Evolutionary conservation across 768 basidiomycete genomes (phyloP).

Genomic region (Arthromyces matolae): DNA sequence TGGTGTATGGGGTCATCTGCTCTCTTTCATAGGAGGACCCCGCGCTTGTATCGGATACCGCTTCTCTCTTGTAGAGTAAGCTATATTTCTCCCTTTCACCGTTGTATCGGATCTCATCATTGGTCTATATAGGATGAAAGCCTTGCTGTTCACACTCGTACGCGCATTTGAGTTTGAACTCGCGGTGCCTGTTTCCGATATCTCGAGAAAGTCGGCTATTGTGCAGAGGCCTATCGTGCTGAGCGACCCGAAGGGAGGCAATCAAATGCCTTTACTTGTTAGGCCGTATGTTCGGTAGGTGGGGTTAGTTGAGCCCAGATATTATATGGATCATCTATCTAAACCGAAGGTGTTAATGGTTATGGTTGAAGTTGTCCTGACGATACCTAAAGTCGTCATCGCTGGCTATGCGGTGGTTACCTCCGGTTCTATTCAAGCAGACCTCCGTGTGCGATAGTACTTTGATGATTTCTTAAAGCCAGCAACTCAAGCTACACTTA

Average conservation of each 20-base stretch:
- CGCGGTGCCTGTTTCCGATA: conserved; percentile 43
- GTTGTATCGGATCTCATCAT: background rate
- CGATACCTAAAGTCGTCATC: too few relatives aligned
- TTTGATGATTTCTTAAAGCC: too few relatives aligned
- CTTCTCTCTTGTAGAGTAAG: conserved; percentile 55
- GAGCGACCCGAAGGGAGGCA: conserved; percentile 35
- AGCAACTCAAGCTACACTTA: too few relatives aligned
- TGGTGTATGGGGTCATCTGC: conserved; percentile 55
- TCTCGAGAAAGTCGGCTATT: conserved; percentile 35
- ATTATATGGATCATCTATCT: too few relatives aligned
- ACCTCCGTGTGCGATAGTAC: too few relatives aligned
- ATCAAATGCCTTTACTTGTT: conserved; percentile 43
- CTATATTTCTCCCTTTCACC: background rate
- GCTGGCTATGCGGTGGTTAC: too few relatives aligned
- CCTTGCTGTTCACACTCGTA: conserved; percentile 44
- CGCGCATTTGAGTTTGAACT: conserved; percentile 54
- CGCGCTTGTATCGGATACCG: conserved; percentile 65
- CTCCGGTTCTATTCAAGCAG: too few relatives aligned
- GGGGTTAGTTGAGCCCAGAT: too few relatives aligned
- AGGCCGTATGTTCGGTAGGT: conserved; percentile 20
- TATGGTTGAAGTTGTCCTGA: too few relatives aligned
- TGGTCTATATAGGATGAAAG: conserved; percentile 30
- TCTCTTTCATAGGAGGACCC: conserved; percentile 64
- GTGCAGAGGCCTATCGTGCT: conserved; percentile 43
- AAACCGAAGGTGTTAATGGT: too few relatives aligned